Conservation (phyloP, 2,329 filamentous ascomycete species). For the Hypoxylon sp. region DNA sequence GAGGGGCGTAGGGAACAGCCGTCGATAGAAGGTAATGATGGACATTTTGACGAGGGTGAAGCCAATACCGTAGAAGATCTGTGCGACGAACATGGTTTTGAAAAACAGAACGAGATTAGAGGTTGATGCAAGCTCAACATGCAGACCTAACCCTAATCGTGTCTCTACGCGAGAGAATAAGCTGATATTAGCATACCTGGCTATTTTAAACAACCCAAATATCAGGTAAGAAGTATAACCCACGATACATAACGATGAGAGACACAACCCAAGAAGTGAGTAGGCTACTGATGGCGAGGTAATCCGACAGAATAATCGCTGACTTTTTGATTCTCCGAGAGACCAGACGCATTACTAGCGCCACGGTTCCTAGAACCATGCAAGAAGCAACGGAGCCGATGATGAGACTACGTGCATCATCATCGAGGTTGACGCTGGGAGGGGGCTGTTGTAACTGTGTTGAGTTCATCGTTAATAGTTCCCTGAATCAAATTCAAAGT, state of each 20-base stretch:
- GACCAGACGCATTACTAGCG: not conserved
- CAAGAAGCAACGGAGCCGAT: not conserved
- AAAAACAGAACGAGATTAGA: not conserved
- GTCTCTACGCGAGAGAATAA: not conserved
- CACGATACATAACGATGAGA: not conserved
- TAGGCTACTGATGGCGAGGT: not conserved
- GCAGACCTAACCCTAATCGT: not conserved
- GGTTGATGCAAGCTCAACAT: not conserved
- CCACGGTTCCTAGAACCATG: not conserved
- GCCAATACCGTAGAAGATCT: not conserved
- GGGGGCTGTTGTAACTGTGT: not conserved
- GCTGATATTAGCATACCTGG: not conserved
- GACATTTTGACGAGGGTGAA: slow-evolving; percentile 2
- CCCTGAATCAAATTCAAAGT: too few species aligned
- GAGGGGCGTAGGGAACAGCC: slow-evolving; percentile 1
- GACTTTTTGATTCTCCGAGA: not conserved
- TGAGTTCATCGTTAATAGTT: not conserved
- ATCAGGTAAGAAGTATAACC: too few species aligned
- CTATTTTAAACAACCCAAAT: too few species aligned
- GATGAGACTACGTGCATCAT: not conserved
- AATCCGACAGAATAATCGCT: not conserved
- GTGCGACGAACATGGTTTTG: not conserved
- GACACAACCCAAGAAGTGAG: not conserved
- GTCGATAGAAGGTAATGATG: slow-evolving; percentile 3
- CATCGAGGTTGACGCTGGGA: not conserved